phyloP scores from a whole-genome alignment of 768 basidiomycete genomes.

The Suillus cothurnatus region DNA sequence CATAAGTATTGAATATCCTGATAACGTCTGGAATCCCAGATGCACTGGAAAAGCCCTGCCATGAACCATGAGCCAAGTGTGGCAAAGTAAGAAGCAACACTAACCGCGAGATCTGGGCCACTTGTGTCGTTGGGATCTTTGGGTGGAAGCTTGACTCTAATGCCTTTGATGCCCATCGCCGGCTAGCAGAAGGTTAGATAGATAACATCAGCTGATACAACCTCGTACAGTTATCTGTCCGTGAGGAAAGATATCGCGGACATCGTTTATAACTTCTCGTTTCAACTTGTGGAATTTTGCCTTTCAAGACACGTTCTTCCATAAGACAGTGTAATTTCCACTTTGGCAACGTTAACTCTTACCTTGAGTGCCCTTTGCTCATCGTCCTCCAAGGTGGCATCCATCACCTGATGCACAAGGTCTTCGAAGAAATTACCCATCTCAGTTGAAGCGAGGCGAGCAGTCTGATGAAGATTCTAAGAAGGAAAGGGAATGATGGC shows the following conservation, averaged over 20 bases:
- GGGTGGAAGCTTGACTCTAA: slow-evolving; percentile 5
- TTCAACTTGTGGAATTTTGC: slow-evolving; percentile 33
- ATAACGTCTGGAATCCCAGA: slow-evolving; percentile 27
- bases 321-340: background rate
- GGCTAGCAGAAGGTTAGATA: background rate
- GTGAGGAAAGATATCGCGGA: slow-evolving; percentile 29
- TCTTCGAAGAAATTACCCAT: slow-evolving; percentile 36
- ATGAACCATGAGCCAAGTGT: background rate
- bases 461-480: background rate
- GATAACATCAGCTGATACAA: background rate
- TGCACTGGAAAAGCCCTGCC: slow-evolving; percentile 18
- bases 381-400: slow-evolving; percentile 22
- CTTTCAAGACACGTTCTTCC: slow-evolving; percentile 5
- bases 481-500: background rate
- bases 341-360: background rate
- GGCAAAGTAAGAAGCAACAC: background rate
- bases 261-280: slow-evolving; percentile 30
- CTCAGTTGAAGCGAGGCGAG: background rate
- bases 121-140: background rate
- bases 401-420: slow-evolving; percentile 23
- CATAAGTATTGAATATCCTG: slow-evolving; percentile 20
- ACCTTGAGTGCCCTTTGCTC: slow-evolving; percentile 31
- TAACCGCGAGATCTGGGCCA: slow-evolving; percentile 1
- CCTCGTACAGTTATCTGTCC: slow-evolving; percentile 28
- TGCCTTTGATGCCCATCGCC: background rate